Evolutionary conservation across 176 grass and related monocot genomes (phyloP).

Genomic region (Saccharum officinarum): DNA sequence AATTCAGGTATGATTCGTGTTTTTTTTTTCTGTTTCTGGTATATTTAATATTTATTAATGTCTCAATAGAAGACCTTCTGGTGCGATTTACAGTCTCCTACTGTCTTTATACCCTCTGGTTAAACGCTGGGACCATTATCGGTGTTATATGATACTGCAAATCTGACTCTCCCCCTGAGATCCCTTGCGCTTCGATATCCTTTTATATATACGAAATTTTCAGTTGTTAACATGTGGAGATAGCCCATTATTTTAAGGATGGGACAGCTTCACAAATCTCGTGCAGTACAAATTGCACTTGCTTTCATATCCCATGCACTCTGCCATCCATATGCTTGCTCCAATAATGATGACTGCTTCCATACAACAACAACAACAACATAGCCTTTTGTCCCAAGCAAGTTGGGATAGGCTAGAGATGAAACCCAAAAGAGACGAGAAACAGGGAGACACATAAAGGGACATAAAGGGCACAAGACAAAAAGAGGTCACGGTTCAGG

Average conservation of each 20-base stretch:
- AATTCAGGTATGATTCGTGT: slow-evolving; percentile 65
- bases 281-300: not conserved
- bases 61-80: not conserved
- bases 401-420: no score
- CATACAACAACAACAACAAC: no score
- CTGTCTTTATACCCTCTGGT: not conserved
- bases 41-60: not conserved
- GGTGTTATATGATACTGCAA: not conserved
- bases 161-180: not conserved
- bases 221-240: not conserved
- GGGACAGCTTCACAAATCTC: not conserved
- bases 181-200: not conserved
- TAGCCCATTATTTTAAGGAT: not conserved
- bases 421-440: no score
- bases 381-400: no score
- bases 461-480: no score
- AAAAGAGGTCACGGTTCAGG: no score
- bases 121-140: slow-evolving; percentile 7
- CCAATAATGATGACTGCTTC: not conserved
- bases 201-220: not conserved
- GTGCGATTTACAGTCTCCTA: not conserved
- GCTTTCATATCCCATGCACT: not conserved
- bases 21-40: not conserved
- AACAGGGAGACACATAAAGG: no score
- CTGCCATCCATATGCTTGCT: not conserved